A percentile compares a stretch with the other conserved stretches of the same genome.
These are phyloP conservation scores for Suillus hirtellus DNA, from an alignment of 768 basidiomycete genomes.

Conservation along the genomic window DNA sequence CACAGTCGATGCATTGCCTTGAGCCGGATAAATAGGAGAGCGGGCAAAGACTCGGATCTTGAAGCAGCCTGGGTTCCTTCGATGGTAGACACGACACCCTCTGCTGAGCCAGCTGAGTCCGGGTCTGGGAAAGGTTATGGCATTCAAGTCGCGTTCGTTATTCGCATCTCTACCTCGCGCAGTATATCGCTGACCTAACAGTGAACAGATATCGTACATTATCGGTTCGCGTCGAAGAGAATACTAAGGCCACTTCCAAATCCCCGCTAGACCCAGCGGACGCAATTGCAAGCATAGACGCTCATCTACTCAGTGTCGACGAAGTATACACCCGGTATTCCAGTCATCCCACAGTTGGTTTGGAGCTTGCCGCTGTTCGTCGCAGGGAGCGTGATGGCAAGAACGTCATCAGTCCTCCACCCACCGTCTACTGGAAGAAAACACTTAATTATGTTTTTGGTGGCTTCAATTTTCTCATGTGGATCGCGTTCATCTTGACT, in stretches of 20 bases:
- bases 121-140: not conserved
- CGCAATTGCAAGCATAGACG: constrained; percentile 42
- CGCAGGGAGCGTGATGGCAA: constrained; percentile 46
- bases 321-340: constrained; percentile 46
- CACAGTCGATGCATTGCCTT: not conserved
- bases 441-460: constrained; percentile 54
- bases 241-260: not conserved
- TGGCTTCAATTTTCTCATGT: constrained; percentile 16
- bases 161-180: not conserved
- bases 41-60: too few species aligned
- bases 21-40: not conserved
- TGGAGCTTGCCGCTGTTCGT: constrained; percentile 51
- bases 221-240: constrained; percentile 35
- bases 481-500: constrained; percentile 2
- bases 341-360: constrained; percentile 45
- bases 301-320: constrained; percentile 38
- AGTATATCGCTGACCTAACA: not conserved
- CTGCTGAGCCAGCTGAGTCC: not conserved
- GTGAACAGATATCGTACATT: constrained; percentile 35
- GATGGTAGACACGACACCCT: not conserved
- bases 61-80: too few species aligned
- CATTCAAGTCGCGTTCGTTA: constrained; percentile 5
- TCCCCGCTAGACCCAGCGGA: constrained; percentile 25
- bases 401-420: constrained; percentile 53
- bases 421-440: constrained; percentile 43